These are phyloP conservation scores for Venturia nashicola DNA, from an alignment of 2,329 filamentous ascomycete species.

Conservation along the genomic window DNA sequence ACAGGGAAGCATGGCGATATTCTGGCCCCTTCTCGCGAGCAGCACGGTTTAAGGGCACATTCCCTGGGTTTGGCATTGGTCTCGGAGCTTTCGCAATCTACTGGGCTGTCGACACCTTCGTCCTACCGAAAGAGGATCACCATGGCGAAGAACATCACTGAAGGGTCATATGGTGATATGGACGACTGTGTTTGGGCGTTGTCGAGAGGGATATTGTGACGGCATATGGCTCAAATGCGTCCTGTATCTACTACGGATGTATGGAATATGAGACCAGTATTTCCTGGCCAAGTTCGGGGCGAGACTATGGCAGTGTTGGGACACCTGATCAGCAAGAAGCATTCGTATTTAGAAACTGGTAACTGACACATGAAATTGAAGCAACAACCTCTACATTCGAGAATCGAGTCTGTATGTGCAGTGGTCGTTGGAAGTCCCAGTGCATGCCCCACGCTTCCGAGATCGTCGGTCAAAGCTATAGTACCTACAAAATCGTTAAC, in stretches of 20 bases:
- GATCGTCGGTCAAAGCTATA: neutral
- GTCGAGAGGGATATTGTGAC: neutral
- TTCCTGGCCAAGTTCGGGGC: no score
- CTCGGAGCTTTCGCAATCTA: constrained; percentile 84
- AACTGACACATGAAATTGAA: no score
- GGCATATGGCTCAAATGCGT: neutral
- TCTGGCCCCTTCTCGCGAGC: constrained; percentile 67
- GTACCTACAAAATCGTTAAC: neutral
- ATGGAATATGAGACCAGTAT: neutral
- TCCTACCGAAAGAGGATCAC: constrained; percentile 7
- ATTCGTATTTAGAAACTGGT: no score
- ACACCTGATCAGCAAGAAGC: no score
- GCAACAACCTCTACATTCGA: no score
- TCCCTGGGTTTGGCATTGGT: constrained; percentile 87
- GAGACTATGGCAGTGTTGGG: no score
- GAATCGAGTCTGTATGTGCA: no score
- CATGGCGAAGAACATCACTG: constrained; percentile 5
- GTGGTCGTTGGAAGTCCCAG: no score
- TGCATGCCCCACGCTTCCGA: neutral
- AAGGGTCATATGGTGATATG: neutral
- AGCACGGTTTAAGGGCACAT: constrained; percentile 71
- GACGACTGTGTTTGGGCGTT: neutral
- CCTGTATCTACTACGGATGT: neutral
- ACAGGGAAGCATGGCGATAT: constrained; percentile 91
- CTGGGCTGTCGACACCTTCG: constrained; percentile 36